Conservation (phyloP, 164 flowering plant genomes). For the Vitis riparia region DNA sequence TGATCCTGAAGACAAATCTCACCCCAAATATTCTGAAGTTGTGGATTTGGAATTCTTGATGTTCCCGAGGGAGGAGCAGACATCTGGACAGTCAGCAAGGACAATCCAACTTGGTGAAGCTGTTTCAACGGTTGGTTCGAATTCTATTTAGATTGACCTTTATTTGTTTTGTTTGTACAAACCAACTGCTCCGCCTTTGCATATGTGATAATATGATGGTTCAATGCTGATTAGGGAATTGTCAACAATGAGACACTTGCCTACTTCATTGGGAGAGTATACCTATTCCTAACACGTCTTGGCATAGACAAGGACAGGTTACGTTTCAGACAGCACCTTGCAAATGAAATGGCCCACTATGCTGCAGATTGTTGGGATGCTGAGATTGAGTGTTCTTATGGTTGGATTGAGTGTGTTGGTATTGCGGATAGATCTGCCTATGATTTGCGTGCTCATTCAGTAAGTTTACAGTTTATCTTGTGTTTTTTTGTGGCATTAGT, state of each 20-base stretch:
- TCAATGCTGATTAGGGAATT: constrained; percentile 53
- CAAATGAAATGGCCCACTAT: constrained; percentile 99
- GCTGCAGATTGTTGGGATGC: constrained; percentile 99
- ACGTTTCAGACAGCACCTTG: constrained; percentile 91
- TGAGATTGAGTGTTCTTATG: constrained; percentile 94
- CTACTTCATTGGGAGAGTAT: constrained; percentile 93
- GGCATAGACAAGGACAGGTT: constrained; percentile 86
- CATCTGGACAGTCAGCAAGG: constrained; percentile 65
- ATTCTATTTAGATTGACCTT: neutral
- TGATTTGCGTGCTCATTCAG: constrained; percentile 87
- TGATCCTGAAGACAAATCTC: constrained; percentile 92
- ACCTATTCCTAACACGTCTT: constrained; percentile 76
- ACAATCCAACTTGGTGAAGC: constrained; percentile 72
- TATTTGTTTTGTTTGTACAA: neutral
- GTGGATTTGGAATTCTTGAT: constrained; percentile 80
- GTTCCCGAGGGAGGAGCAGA: constrained; percentile 92
- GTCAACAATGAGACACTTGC: constrained; percentile 95
- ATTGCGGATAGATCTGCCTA: constrained; percentile 98
- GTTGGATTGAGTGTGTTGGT: constrained; percentile 99
- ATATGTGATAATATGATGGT: neutral
- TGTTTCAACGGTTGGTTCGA: constrained; percentile 62
- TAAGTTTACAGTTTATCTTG: constrained; percentile 24
- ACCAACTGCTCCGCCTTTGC: neutral
- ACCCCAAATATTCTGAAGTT: constrained; percentile 79
- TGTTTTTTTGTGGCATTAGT: no score